phyloP scores from a whole-genome alignment of 805 yeast species.

The Diddensiella transvaalensis region DNA sequence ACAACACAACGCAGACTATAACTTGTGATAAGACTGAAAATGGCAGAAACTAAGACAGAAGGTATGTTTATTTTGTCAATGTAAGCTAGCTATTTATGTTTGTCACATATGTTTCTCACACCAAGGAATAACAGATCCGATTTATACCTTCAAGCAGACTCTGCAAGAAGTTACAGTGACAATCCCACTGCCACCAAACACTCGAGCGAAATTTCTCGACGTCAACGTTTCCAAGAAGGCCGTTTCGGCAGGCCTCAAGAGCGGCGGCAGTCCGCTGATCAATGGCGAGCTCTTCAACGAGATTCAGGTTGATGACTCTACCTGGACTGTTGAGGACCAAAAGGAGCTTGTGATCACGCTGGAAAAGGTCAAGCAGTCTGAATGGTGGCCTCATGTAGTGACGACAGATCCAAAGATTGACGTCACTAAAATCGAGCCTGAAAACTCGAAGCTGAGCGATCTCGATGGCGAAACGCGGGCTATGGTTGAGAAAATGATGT shows the following conservation, averaged over 20 bases:
- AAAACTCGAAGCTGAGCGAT: conserved; percentile 38
- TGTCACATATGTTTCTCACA: too few relatives aligned
- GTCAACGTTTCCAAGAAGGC: conserved; percentile 28
- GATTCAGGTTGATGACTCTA: conserved; percentile 34
- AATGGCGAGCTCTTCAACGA: conserved; percentile 37
- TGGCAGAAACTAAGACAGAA: too few relatives aligned
- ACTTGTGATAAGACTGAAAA: too few relatives aligned
- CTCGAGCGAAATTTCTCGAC: conserved; percentile 35
- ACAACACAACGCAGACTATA: too few relatives aligned
- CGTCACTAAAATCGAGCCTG: conserved; percentile 40
- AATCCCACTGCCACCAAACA: conserved; percentile 31
- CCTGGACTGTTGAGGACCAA: conserved; percentile 43
- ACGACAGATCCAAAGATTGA: conserved; percentile 37
- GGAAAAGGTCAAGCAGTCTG: conserved; percentile 36
- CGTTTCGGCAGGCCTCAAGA: conserved; percentile 27
- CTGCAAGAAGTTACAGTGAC: conserved; percentile 40
- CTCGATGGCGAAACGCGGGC: conserved; percentile 42
- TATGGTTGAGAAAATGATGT: conserved; percentile 47
- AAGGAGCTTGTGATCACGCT: conserved; percentile 36
- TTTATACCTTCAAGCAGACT: conserved; percentile 41
- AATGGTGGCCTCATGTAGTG: conserved; percentile 49
- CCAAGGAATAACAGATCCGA: conserved; percentile 25
- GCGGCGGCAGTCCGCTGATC: conserved; percentile 22
- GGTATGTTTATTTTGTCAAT: too few relatives aligned
- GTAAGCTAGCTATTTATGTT: too few relatives aligned